Base-by-base conservation (phyloP, 805 yeast genomes). In the Nakazawaea peltata region DNA sequence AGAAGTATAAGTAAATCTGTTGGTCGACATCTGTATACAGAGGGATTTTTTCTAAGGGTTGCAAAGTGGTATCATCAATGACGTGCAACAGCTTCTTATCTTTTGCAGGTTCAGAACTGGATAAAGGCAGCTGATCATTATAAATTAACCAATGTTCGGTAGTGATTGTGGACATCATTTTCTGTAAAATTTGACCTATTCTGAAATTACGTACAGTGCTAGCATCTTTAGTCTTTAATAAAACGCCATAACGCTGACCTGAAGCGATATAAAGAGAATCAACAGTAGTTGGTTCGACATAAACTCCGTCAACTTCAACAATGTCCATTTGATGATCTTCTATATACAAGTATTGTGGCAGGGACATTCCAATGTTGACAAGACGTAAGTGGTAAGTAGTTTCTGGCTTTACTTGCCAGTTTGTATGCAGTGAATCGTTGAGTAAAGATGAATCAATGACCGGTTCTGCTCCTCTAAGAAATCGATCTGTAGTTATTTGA, bases 281-380 rank as follows among this genome's bases (percentile, higher is more conserved):
- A 2, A 71, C 65, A 25, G 57, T 60, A 39, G 54, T 56, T 13
- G 74, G 76, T 34, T 68, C 65, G 2, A 74, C 71, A 32, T 63
- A 53, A n/a, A 71, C 63, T 16, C 82, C 81, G 48, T 75, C 82
- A 21, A 72, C 60, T 47, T 73, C 82, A 18, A 75, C 69, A 7
- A 74, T 63, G 3, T 71, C 65, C 48, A 75, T 56, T 14, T 55
- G 57, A 48, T 71, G 78, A 44, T 62, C 71, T 44, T 70, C 74
- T 37, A 74, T 56, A 44, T 62, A 66, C 28, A 75, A 50, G 42
- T 63, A 66, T 48, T 75, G 81, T 2, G 79, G 66, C 2, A 69
- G 73, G 30, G 76, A 72, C 56, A 71, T 63, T 4, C 81, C 81
- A 33, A 63, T 57, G 43, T 74, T 75, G 33, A 68, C 60, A 15